A percentile compares a stretch with the other conserved stretches of the same genome.
Evolutionary conservation across 805 yeast species (phyloP).

Genomic region (Suhomyces kilbournensis): DNA sequence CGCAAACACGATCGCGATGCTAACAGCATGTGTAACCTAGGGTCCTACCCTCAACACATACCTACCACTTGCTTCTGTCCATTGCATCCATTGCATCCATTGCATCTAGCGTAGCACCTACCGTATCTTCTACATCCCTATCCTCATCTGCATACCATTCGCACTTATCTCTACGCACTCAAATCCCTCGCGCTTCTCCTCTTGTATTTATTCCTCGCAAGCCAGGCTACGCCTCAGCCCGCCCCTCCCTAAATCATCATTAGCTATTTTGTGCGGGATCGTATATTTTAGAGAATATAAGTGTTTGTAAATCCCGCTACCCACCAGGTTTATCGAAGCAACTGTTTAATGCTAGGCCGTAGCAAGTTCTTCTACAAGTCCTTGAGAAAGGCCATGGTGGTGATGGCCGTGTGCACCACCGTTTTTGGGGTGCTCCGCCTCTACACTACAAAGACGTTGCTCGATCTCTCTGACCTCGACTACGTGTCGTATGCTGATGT

Average conservation of each 20-base stretch:
- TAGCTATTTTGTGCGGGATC: not conserved
- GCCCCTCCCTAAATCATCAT: not conserved
- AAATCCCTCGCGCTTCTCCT: too few relatives aligned
- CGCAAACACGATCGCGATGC: not conserved
- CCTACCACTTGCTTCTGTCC: too few relatives aligned
- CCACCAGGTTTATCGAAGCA: not conserved
- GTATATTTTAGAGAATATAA: not conserved
- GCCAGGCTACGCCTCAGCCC: not conserved
- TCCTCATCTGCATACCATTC: too few relatives aligned
- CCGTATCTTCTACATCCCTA: too few relatives aligned
- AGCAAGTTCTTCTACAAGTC: conserved; percentile 5
- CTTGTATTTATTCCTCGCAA: too few relatives aligned
- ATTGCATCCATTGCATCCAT: too few relatives aligned
- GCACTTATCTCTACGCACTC: too few relatives aligned
- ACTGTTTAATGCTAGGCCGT: not conserved
- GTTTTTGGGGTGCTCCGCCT: not conserved
- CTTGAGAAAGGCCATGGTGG: conserved; percentile 5
- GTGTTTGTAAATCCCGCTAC: not conserved
- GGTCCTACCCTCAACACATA: not conserved
- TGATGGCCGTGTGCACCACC: not conserved
- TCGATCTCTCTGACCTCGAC: conserved; percentile 5
- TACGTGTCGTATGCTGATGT: not conserved
- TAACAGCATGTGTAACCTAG: not conserved
- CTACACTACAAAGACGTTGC: not conserved
- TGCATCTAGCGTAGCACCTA: too few relatives aligned